phyloP scores from a whole-genome alignment of 805 yeast species.

The Ogataea glucozyma region DNA sequence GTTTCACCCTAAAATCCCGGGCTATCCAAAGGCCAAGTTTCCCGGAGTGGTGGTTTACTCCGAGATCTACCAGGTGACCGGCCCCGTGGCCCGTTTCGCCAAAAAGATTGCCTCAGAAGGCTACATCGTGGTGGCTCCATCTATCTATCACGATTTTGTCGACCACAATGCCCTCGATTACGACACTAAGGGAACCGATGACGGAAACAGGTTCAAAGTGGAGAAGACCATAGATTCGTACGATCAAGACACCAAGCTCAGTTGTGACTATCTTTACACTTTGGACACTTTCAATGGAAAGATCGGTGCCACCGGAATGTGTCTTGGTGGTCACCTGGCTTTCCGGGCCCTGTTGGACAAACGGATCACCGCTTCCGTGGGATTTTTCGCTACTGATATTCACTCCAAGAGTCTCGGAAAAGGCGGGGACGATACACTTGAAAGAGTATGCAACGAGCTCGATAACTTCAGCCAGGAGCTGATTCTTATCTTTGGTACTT shows the following conservation, averaged over 20 bases:
- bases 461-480: slow-evolving; percentile 53
- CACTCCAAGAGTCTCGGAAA: slow-evolving; percentile 67
- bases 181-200: slow-evolving; percentile 73
- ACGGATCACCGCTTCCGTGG: slow-evolving; percentile 64
- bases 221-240: slow-evolving; percentile 69
- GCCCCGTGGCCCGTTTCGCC: slow-evolving; percentile 79
- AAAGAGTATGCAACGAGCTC: slow-evolving; percentile 50
- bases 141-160: slow-evolving; percentile 73
- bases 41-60: slow-evolving; percentile 81
- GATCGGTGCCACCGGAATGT: slow-evolving; percentile 85
- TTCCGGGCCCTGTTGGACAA: slow-evolving; percentile 66
- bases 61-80: slow-evolving; percentile 81
- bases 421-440: slow-evolving; percentile 68
- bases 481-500: slow-evolving; percentile 72
- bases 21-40: slow-evolving; percentile 75
- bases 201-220: slow-evolving; percentile 66
- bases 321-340: slow-evolving; percentile 83
- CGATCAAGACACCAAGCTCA: slow-evolving; percentile 69
- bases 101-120: slow-evolving; percentile 80
- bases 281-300: slow-evolving; percentile 68
- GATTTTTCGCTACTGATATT: slow-evolving; percentile 81
- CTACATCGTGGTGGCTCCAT: slow-evolving; percentile 75
- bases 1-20: slow-evolving; percentile 67
- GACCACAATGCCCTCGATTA: slow-evolving; percentile 64
- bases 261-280: slow-evolving; percentile 59